phyloP scores from a whole-genome alignment of 1,139 yeast species.

The Sugiyamaella sp. region DNA sequence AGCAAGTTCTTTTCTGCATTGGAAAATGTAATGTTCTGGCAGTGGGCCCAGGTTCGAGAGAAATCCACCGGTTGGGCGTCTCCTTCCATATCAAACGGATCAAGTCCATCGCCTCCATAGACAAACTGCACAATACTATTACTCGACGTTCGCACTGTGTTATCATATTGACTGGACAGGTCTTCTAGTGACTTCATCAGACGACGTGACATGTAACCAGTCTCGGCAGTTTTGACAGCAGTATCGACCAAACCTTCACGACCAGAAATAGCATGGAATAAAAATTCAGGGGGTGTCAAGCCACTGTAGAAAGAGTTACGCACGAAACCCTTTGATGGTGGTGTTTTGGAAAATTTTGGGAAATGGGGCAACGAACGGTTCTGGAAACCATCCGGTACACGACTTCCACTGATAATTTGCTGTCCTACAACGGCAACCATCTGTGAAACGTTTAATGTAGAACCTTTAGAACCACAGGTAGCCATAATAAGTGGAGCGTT shows the following conservation, averaged over 20 bases:
- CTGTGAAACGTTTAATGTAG: constrained; percentile 95
- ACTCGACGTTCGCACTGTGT: constrained; percentile 91
- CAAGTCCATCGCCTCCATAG: constrained; percentile 98
- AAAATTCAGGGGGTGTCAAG: constrained; percentile 91
- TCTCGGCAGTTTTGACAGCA: constrained; percentile 98
- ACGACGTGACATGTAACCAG: constrained; percentile 99
- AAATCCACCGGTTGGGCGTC: constrained; percentile 97
- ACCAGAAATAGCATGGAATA: constrained; percentile 98
- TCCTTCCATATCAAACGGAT: constrained; percentile 99
- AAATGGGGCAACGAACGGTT: constrained; percentile 98
- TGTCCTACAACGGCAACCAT: constrained; percentile 99
- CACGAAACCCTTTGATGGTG: constrained; percentile 97
- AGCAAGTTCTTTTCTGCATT: constrained; percentile 58
- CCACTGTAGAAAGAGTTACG: constrained; percentile 95
- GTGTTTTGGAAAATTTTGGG: constrained; percentile 92
- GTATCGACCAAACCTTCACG: constrained; percentile 99
- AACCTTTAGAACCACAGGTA: constrained; percentile 98
- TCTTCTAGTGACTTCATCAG: constrained; percentile 98
- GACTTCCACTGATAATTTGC: constrained; percentile 96
- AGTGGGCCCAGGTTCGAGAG: constrained; percentile 92
- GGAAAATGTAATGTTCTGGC: constrained; percentile 69
- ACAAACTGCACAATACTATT: constrained; percentile 97
- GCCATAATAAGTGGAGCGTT: constrained; percentile 99
- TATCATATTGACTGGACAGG: constrained; percentile 89
- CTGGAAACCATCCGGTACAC: constrained; percentile 99